phyloP scores from a whole-genome alignment of 441 rosid species.

The Sinapis alba region DNA sequence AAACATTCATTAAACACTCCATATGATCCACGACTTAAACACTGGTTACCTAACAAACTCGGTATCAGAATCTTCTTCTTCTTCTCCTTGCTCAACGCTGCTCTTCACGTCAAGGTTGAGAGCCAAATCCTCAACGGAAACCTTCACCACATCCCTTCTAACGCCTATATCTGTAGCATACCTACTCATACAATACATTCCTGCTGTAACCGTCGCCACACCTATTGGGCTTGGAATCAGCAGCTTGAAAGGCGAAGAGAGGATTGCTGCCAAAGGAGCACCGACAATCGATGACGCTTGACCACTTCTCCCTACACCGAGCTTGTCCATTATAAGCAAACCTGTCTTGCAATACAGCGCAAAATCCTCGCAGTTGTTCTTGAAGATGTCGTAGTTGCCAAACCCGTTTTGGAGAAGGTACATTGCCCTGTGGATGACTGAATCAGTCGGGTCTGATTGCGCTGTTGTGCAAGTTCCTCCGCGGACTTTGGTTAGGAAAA shows the following conservation, averaged over 20 bases:
- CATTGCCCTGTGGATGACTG: slow-evolving; percentile 89
- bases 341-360: slow-evolving; percentile 94
- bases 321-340: slow-evolving; percentile 69
- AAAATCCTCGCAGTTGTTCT: slow-evolving; percentile 95
- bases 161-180: slow-evolving; percentile 94
- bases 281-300: slow-evolving; percentile 87
- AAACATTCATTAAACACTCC: background rate
- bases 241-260: slow-evolving; percentile 84
- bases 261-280: slow-evolving; percentile 89
- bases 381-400: slow-evolving; percentile 88
- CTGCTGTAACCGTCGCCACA: slow-evolving; percentile 88
- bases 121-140: slow-evolving; percentile 84
- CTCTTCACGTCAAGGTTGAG: slow-evolving; percentile 63
- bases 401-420: slow-evolving; percentile 95
- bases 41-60: slow-evolving; percentile 46
- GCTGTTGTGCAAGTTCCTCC: slow-evolving; percentile 98
- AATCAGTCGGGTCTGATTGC: slow-evolving; percentile 57
- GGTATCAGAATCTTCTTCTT: slow-evolving; percentile 41
- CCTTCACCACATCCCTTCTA: slow-evolving; percentile 86
- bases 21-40: background rate
- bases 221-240: slow-evolving; percentile 94
- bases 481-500: slow-evolving; percentile 81
- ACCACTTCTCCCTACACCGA: slow-evolving; percentile 90
- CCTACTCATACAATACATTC: slow-evolving; percentile 95
- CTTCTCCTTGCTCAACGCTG: slow-evolving; percentile 36